Base-by-base conservation (phyloP, 306 rosid genomes). In the Medicago arabica region DNA sequence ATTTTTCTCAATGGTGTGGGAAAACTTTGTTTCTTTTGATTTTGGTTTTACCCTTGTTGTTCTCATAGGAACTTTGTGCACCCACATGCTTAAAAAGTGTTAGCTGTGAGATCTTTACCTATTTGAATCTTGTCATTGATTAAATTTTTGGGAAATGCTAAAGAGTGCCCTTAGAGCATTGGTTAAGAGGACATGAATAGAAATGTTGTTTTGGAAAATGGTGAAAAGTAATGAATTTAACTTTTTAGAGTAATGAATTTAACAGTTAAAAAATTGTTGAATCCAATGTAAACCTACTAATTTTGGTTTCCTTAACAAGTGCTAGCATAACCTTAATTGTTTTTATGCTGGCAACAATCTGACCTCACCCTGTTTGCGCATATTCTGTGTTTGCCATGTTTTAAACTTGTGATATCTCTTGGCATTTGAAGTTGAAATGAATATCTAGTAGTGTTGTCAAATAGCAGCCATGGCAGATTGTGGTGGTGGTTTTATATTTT, bases 31-130 rank as follows among this genome's bases (percentile, higher is more conserved):
- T 44, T 47, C 36, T 28, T 63, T 38, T 11, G 46, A 17, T 58
- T 31, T 47, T 78, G 31, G 60, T 59, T 58, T 19, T 69, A 3
- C 49, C 11, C 62, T 23, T 50, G 44, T 44, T 73, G 38, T 50
- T 47, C 44, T 50, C 73, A 68, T 28, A 77, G 15, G 69, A 38
- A 25, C 67, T 77, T 67, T 65, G 25, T 34, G 43, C 59, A 18
- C 5, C 57, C 62, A 21, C 68, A 17, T 21, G 44, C 36, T 39
- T 25, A 63, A 38, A 17, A 43, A 23, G 14, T 75, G 40, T 67
- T 44, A 14, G 21, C 19, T 40, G 16, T 28, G 53, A 72, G 64
- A 44, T 54, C 5, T 68, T 72, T 15, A 53, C 75, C 66, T 38
- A 13, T 68, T 28, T 73, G 69, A 66, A 61, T 71, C 36, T 23